These are phyloP conservation scores for Phytophthora hybrid DNA, from an alignment of 352 stramenopile genomes.

Conservation along the genomic window DNA sequence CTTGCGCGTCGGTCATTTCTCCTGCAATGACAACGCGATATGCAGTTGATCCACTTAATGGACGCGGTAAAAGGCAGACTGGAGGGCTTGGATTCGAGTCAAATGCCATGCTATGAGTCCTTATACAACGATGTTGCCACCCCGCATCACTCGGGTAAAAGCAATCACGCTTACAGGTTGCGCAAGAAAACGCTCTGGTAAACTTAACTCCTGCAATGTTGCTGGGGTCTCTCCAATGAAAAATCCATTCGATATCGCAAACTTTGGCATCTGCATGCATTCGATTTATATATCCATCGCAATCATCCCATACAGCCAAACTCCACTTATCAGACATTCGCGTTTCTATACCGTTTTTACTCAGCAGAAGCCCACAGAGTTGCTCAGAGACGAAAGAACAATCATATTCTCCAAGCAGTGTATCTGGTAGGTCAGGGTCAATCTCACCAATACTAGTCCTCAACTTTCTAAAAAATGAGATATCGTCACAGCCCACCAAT, in stretches of 20 bases:
- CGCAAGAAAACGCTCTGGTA: neutral
- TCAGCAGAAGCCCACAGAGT: no score
- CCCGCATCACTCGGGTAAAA: neutral
- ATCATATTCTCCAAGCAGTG: no score
- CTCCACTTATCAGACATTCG: no score
- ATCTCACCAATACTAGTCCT: no score
- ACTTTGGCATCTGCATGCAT: neutral
- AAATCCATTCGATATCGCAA: neutral
- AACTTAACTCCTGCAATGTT: neutral
- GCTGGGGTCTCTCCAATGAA: neutral
- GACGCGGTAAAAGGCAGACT: neutral
- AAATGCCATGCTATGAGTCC: neutral
- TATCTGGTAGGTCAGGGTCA: no score
- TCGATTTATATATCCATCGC: neutral
- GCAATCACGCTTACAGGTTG: neutral
- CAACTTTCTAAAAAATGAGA: no score
- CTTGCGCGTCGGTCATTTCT: neutral
- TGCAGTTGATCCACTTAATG: neutral
- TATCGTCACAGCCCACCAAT: no score
- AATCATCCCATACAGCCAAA: no score
- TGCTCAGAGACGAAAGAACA: no score
- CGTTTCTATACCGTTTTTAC: no score
- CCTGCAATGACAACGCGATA: neutral
- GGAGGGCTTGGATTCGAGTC: neutral
- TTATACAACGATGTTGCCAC: neutral